Base-by-base conservation (phyloP, 352 stramenopile genomes). In the Pythium volutum region DNA sequence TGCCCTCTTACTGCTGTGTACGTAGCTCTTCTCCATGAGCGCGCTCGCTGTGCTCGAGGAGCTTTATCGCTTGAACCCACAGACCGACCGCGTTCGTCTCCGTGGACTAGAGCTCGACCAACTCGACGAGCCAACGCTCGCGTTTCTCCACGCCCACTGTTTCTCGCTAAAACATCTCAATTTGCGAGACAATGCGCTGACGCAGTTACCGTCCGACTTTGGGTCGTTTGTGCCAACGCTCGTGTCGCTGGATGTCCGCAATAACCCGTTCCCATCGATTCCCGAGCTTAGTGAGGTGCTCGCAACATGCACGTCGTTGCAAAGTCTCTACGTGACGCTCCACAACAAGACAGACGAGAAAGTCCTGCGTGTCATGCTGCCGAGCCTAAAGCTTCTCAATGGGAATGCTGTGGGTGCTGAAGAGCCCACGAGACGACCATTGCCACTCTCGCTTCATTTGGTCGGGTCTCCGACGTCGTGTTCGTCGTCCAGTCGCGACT, bases 321-420 rank as follows among this genome's bases (percentile, higher is more conserved):
- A 87, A 39, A 88, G 76, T 34, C 69, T 91, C 20, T 81, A 74
- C 50, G 51, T 89, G 42, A 74, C 76, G 14, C 63, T 91, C 11
- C 72, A 59, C 25, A 81, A 59, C 29, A 51, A 71, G 29, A 69
- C 72, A 6, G 71, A 87, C 11, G 79, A 91, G 43, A 73, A 76
- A 25, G 50, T 88, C 18, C 45, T 91, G 10, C 64, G 76, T 8
- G 64, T 74, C 36, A 83, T 87, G 73, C 68, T 91, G 5, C 79
- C 81, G 0, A 62, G 63, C 57, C 66, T 91, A 10, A 69, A 73
- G 1, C 84, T 88, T 55, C 66, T 91, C 15, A 91, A 91, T 41
- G 81, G 73, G 1, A 77, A 59, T 4, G 71, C 79, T 11, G n/a
- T 62, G 15, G 26, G 11, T 12, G 16, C 29, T 9, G 23, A 39